These are phyloP conservation scores for Blastomyces gilchristii DNA, from an alignment of 2,329 filamentous ascomycete species.

Conservation along the genomic window DNA sequence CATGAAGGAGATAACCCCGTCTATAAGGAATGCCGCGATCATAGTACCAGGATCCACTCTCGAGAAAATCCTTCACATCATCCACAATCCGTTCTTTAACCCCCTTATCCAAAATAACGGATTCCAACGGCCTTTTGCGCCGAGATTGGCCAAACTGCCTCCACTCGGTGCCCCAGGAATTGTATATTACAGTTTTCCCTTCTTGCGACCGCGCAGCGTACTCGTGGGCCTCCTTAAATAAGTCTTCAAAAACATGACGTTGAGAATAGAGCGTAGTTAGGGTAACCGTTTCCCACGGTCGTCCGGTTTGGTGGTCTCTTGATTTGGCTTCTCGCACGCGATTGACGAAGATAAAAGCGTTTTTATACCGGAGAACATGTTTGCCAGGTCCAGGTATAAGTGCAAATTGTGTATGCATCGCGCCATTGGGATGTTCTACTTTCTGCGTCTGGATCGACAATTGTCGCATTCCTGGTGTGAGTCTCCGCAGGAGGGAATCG, in stretches of 20 bases:
- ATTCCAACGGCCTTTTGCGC: slow-evolving; percentile 75
- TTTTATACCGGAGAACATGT: slow-evolving; percentile 76
- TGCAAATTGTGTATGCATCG: slow-evolving; percentile 68
- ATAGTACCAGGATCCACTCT: slow-evolving; percentile 74
- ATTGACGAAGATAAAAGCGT: slow-evolving; percentile 78
- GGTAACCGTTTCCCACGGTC: slow-evolving; percentile 88
- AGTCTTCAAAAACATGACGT: slow-evolving; percentile 76
- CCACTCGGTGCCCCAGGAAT: slow-evolving; percentile 77
- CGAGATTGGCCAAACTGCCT: slow-evolving; percentile 70
- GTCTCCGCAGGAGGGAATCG: slow-evolving; percentile 45
- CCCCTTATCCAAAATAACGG: slow-evolving; percentile 74
- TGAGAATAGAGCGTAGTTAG: slow-evolving; percentile 85
- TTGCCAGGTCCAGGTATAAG: slow-evolving; percentile 84
- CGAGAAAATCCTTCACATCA: slow-evolving; percentile 74
- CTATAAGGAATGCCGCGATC: slow-evolving; percentile 92
- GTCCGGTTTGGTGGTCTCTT: slow-evolving; percentile 66
- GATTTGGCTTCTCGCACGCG: slow-evolving; percentile 77
- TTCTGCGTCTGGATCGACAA: slow-evolving; percentile 56
- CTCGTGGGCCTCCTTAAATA: slow-evolving; percentile 77
- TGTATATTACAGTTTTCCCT: slow-evolving; percentile 88
- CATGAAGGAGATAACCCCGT: slow-evolving; percentile 78
- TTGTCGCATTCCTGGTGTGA: slow-evolving; percentile 53
- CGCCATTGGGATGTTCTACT: slow-evolving; percentile 53
- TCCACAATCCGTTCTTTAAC: slow-evolving; percentile 70
- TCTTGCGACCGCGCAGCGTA: slow-evolving; percentile 71